Percentiles rank a stretch among this genome's conserved stretches.
phyloP scores from a whole-genome alignment of 441 rosid species.

The Populus trichocarpa region DNA sequence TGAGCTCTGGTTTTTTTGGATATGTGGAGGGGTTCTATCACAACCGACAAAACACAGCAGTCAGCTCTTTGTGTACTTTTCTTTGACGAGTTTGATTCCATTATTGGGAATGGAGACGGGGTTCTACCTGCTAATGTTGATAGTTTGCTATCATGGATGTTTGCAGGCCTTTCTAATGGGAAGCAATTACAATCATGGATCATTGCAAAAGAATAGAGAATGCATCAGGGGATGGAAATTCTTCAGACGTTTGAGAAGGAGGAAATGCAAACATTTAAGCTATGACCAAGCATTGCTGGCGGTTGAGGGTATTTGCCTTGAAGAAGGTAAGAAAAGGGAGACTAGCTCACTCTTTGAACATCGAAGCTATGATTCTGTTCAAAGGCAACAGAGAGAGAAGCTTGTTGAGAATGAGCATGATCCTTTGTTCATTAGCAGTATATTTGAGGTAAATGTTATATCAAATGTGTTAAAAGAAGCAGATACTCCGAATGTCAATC shows the following conservation, averaged over 20 bases:
- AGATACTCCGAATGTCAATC: slow-evolving; percentile 62
- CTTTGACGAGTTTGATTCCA: too few relatives aligned
- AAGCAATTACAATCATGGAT: too few relatives aligned
- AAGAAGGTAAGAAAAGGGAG: slow-evolving; percentile 78
- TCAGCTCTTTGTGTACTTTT: slow-evolving; percentile 57
- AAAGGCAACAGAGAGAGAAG: slow-evolving; percentile 68
- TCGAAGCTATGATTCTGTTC: slow-evolving; percentile 60
- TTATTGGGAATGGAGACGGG: too few relatives aligned
- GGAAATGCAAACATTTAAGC: slow-evolving; percentile 66
- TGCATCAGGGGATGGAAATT: too few relatives aligned
- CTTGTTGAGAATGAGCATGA: slow-evolving; percentile 48
- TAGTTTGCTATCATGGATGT: too few relatives aligned
- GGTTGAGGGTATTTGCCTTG: slow-evolving; percentile 69
- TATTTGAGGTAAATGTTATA: slow-evolving; percentile 66
- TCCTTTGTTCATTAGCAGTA: slow-evolving; percentile 35
- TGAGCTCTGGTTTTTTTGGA: slow-evolving; percentile 96
- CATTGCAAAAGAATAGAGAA: too few relatives aligned
- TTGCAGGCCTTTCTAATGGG: too few relatives aligned
- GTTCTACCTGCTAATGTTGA: too few relatives aligned
- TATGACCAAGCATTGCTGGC: slow-evolving; percentile 77
- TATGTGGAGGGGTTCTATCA: slow-evolving; percentile 97
- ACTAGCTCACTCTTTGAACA: slow-evolving; percentile 40
- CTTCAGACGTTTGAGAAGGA: too few relatives aligned
- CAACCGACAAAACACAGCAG: slow-evolving; percentile 56
- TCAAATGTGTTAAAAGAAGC: slow-evolving; percentile 71